Conservation (phyloP, 2,329 filamentous ascomycete species). For the Chaetothyriales sp. region DNA sequence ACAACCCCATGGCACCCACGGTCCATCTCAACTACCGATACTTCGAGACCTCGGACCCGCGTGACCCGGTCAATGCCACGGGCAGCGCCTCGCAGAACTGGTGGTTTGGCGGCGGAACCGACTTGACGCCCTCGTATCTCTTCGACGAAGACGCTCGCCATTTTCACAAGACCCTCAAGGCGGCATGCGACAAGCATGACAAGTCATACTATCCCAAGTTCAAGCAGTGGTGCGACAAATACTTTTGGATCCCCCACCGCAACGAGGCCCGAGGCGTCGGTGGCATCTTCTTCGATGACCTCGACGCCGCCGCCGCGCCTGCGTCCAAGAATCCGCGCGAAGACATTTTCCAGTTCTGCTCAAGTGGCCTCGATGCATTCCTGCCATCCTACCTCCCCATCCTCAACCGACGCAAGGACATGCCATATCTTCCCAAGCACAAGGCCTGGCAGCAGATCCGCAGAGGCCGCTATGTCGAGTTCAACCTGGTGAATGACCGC, state of each 20-base stretch:
- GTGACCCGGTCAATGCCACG: constrained; percentile 53
- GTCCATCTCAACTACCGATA: constrained; percentile 98
- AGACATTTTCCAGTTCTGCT: constrained; percentile 76
- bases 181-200: constrained; percentile 85
- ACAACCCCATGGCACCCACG: constrained; percentile 92
- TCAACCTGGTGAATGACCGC: constrained; percentile 93
- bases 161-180: constrained; percentile 89
- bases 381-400: constrained; percentile 85
- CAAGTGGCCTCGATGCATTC: constrained; percentile 75
- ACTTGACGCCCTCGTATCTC: constrained; percentile 83
- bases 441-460: constrained; percentile 96
- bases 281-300: constrained; percentile 97
- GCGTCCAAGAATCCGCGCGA: constrained; percentile 66
- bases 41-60: constrained; percentile 83
- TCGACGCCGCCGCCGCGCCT: constrained; percentile 47
- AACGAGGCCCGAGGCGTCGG: constrained; percentile 76
- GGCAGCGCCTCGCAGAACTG: constrained; percentile 45
- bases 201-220: constrained; percentile 83
- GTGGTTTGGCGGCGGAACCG: constrained; percentile 96
- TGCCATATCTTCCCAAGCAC: constrained; percentile 73
- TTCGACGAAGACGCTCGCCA: constrained; percentile 96
- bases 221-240: constrained; percentile 97
- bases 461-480: constrained; percentile 92
- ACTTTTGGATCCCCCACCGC: constrained; percentile 89
- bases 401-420: constrained; percentile 73